Percentiles rank a stretch among this genome's conserved stretches.
These are phyloP conservation scores for Oryza nivara DNA, from an alignment of 176 grass and related monocot genomes.

Conservation along the genomic window DNA sequence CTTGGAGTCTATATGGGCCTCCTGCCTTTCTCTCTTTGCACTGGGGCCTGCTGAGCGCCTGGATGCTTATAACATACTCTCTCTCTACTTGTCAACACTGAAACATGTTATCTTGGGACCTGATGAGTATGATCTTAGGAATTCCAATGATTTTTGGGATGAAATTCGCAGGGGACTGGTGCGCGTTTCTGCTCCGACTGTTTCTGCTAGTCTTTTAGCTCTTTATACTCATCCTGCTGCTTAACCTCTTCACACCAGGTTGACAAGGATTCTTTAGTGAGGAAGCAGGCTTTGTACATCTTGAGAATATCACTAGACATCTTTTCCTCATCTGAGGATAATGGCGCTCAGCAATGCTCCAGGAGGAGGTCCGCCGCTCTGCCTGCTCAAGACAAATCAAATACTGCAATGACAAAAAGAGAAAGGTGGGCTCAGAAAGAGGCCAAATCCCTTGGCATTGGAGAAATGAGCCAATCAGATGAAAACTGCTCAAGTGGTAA, in stretches of 20 bases:
- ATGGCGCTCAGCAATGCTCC: constrained; percentile 44
- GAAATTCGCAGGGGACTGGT: constrained; percentile 86
- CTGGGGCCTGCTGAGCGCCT: constrained; percentile 61
- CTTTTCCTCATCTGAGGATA: constrained; percentile 46
- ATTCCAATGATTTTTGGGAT: constrained; percentile 73
- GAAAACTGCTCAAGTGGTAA: constrained; percentile 58
- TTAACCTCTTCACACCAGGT: constrained; percentile 48
- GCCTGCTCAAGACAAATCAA: constrained; percentile 28
- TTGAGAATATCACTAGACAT: constrained; percentile 72
- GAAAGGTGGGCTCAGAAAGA: constrained; percentile 86
- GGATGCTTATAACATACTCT: constrained; percentile 77
- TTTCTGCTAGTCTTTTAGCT: constrained; percentile 33
- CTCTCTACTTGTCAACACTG: constrained; percentile 61
- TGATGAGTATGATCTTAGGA: constrained; percentile 55
- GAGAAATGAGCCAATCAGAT: constrained; percentile 50
- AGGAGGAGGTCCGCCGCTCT: constrained; percentile 36
- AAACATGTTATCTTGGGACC: constrained; percentile 22
- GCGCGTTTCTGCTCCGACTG: constrained; percentile 26
- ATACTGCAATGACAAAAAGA: constrained; percentile 62
- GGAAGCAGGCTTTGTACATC: constrained; percentile 84
- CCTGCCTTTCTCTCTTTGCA: constrained; percentile 64
- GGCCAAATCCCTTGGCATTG: constrained; percentile 77
- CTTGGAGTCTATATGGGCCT: constrained; percentile 74
- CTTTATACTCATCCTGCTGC: constrained; percentile 7
- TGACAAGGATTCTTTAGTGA: constrained; percentile 80